phyloP scores from a whole-genome alignment of 1,284 basidiomycete genomes.

The Phylloporus gajari region DNA sequence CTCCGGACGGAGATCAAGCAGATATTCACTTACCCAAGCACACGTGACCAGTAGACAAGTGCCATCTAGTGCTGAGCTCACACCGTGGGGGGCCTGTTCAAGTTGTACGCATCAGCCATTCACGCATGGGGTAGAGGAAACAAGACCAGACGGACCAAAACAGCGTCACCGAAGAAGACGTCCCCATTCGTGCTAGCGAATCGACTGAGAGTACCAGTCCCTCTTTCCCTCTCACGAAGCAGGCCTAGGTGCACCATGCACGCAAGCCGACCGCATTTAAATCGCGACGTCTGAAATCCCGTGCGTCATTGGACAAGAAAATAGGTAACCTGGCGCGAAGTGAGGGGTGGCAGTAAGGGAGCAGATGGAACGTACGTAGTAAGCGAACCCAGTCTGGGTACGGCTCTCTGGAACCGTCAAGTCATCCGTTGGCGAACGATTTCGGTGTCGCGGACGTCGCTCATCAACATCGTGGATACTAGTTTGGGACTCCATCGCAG shows the following conservation, averaged over 20 bases:
- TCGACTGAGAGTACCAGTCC: conserved; percentile 63
- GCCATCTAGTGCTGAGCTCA: conserved; percentile 60
- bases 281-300: conserved; percentile 51
- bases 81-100: conserved; percentile 25
- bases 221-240: conserved; percentile 54
- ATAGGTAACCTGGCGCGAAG: conserved; percentile 50
- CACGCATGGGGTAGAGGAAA: not conserved
- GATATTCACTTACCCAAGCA: conserved; percentile 37
- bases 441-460: too few relatives aligned
- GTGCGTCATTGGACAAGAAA: conserved; percentile 56
- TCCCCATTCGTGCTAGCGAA: conserved; percentile 49
- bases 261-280: conserved; percentile 51
- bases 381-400: conserved; percentile 50
- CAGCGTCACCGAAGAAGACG: conserved; percentile 62
- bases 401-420: too few relatives aligned
- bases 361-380: not conserved
- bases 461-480: too few relatives aligned
- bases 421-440: too few relatives aligned
- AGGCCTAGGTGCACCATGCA: conserved; percentile 55
- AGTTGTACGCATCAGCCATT: conserved; percentile 25
- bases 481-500: too few relatives aligned
- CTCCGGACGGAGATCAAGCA: conserved; percentile 1
- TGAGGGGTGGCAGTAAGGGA: not conserved
- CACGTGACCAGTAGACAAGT: conserved; percentile 56
- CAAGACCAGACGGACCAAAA: conserved; percentile 52